Conservation (phyloP, 1,139 yeast species). For the Scheffersomyces lignicola region DNA sequence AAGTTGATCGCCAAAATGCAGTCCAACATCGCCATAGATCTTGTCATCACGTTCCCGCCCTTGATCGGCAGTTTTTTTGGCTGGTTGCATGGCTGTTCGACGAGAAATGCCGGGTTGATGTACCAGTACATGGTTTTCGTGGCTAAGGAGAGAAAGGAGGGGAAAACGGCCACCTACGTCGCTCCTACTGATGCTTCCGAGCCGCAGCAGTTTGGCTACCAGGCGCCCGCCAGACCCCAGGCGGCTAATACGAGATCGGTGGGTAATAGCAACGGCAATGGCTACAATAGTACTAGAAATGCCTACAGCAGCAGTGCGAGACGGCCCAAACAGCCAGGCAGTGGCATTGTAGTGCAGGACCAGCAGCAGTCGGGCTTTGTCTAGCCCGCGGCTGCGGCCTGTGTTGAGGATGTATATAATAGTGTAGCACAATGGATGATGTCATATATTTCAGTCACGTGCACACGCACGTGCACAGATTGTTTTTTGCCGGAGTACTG, state of each 20-base stretch:
- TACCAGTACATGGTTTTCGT: conserved; percentile 49
- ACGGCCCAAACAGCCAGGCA: background rate
- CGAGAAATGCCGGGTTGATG: conserved; percentile 80
- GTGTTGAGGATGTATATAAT: too few species aligned
- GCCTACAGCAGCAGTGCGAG: conserved; percentile 7
- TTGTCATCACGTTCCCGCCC: conserved; percentile 76
- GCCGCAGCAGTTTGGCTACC: conserved; percentile 8
- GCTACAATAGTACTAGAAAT: conserved; percentile 3
- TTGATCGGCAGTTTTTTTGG: conserved; percentile 71
- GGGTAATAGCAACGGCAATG: background rate
- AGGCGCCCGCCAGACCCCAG: conserved; percentile 1
- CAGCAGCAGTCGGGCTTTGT: conserved; percentile 35
- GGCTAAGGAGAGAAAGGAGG: conserved; percentile 31
- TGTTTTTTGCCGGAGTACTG: too few species aligned
- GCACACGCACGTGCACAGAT: too few species aligned
- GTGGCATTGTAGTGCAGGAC: conserved; percentile 17
- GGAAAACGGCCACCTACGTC: conserved; percentile 20
- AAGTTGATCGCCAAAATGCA: conserved; percentile 66
- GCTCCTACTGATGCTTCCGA: conserved; percentile 17
- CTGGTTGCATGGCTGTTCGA: conserved; percentile 86
- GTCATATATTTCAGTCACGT: too few species aligned
- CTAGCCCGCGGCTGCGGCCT: too few species aligned
- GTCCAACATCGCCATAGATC: conserved; percentile 70
- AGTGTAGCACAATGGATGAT: too few species aligned
- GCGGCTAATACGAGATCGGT: background rate